These are phyloP conservation scores for Trichoderma reesei DNA, from an alignment of 495 filamentous ascomycete genomes.

Conservation along the genomic window DNA sequence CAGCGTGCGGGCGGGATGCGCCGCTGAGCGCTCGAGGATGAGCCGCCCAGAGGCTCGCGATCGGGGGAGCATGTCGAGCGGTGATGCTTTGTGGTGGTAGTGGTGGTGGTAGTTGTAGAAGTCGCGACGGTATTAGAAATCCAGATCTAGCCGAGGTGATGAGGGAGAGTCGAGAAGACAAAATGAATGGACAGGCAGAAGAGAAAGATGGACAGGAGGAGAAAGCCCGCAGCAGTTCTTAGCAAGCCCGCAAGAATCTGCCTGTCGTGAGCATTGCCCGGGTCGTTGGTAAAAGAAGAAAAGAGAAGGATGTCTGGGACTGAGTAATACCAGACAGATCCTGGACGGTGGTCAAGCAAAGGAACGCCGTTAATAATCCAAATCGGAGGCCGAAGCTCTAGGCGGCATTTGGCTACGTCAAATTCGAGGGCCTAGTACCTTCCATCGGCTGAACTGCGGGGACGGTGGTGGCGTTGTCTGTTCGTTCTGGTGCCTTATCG, in stretches of 20 bases:
- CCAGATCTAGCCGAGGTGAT: not conserved
- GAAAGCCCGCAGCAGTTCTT: not conserved
- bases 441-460: slow-evolving; percentile 8
- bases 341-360: not conserved
- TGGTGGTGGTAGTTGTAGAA: not conserved
- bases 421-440: slow-evolving; percentile 5
- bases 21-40: slow-evolving; percentile 8
- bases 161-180: too few relatives aligned
- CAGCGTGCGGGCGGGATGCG: not conserved
- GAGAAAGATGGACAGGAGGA: not conserved
- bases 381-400: not conserved
- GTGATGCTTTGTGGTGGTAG: not conserved
- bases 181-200: not conserved
- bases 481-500: not conserved
- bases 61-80: slow-evolving; percentile 7
- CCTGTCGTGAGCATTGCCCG: not conserved
- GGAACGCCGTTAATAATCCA: not conserved
- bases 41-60: slow-evolving; percentile 11
- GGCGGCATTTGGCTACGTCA: slow-evolving; percentile 5
- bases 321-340: not conserved
- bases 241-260: not conserved
- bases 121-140: not conserved
- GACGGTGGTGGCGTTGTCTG: not conserved
- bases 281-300: not conserved
- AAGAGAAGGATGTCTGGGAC: not conserved